Percentiles rank a stretch among this genome's conserved stretches.
Conservation (phyloP, 2,329 filamentous ascomycete genomes). For the Chaetomiaceae sp. region DNA sequence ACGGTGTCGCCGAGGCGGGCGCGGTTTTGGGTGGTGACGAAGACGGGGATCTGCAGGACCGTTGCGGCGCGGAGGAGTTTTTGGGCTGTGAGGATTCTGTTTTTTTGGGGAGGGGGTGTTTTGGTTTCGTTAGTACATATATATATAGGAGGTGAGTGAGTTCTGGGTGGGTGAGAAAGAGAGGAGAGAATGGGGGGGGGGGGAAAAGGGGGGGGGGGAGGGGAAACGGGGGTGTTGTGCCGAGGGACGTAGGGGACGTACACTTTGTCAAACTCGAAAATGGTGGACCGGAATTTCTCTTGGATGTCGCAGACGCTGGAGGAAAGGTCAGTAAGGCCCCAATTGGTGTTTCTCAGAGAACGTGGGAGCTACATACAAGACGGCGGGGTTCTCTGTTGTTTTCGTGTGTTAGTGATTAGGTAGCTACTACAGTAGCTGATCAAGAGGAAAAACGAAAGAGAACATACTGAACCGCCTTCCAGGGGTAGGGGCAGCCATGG, state of each 20-base stretch:
- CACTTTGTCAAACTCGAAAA: conserved; percentile 82
- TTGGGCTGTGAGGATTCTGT: conserved; percentile 59
- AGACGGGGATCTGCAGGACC: conserved; percentile 69
- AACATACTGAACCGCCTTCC: conserved; percentile 24
- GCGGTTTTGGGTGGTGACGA: conserved; percentile 80
- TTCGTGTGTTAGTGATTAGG: conserved; percentile 2
- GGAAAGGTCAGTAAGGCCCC: not conserved
- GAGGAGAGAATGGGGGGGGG: not conserved
- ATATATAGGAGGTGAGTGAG: not conserved
- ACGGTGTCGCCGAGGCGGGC: conserved; percentile 77
- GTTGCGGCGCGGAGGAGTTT: conserved; percentile 65
- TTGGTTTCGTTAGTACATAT: too few species aligned
- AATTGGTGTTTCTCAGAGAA: not conserved
- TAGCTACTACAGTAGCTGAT: too few species aligned
- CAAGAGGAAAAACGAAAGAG: not conserved
- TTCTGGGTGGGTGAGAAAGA: not conserved
- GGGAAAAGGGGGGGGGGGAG: not conserved
- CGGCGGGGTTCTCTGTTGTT: conserved; percentile 42
- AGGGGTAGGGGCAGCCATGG: conserved; percentile 20
- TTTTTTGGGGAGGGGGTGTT: too few species aligned
- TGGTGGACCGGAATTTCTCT: conserved; percentile 81
- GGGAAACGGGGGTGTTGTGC: conserved; percentile 16
- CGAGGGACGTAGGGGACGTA: too few species aligned
- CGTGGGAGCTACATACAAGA: conserved; percentile 43
- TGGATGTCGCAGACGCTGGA: conserved; percentile 87